Percentiles rank a stretch among this genome's conserved stretches.
These are phyloP conservation scores for Sordariomycetes sp. DNA, from an alignment of 2,329 filamentous ascomycete genomes.

Conservation along the genomic window DNA sequence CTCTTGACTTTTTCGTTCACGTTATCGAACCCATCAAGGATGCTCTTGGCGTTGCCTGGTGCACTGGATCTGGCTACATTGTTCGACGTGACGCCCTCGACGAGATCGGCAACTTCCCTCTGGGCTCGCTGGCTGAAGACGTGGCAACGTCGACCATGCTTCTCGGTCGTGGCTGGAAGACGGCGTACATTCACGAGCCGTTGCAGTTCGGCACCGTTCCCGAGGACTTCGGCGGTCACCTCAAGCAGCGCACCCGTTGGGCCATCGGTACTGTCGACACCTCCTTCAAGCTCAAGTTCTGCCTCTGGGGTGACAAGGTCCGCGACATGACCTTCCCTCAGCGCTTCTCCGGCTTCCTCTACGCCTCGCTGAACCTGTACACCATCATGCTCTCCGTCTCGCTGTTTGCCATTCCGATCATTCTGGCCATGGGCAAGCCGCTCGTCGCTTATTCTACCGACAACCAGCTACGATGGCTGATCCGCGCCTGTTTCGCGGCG, in stretches of 20 bases:
- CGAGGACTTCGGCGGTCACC: constrained; percentile 43
- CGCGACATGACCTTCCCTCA: constrained; percentile 45
- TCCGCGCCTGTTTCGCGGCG: constrained; percentile 44
- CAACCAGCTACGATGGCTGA: constrained; percentile 48
- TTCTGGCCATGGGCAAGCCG: constrained; percentile 45
- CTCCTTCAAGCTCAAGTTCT: constrained; percentile 51
- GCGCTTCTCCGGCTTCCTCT: constrained; percentile 50
- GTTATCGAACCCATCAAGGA: constrained; percentile 41
- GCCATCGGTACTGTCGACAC: constrained; percentile 48
- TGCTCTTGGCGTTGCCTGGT: constrained; percentile 48
- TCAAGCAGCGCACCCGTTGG: constrained; percentile 50
- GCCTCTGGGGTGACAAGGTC: constrained; percentile 43
- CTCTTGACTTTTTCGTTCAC: constrained; percentile 49
- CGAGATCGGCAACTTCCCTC: constrained; percentile 52
- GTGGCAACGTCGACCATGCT: constrained; percentile 49
- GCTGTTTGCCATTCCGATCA: constrained; percentile 49
- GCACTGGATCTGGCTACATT: constrained; percentile 55
- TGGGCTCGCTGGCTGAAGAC: constrained; percentile 52
- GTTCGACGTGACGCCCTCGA: constrained; percentile 50
- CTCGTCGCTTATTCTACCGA: constrained; percentile 46
- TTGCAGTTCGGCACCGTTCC: constrained; percentile 52
- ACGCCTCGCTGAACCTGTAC: constrained; percentile 44
- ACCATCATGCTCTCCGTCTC: constrained; percentile 45
- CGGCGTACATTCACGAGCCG: constrained; percentile 48
- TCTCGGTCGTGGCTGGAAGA: constrained; percentile 52